Percentiles rank a stretch among this genome's conserved stretches.
phyloP scores from a whole-genome alignment of 2,329 filamentous ascomycete species.

The Thielaviopsis musarum region DNA sequence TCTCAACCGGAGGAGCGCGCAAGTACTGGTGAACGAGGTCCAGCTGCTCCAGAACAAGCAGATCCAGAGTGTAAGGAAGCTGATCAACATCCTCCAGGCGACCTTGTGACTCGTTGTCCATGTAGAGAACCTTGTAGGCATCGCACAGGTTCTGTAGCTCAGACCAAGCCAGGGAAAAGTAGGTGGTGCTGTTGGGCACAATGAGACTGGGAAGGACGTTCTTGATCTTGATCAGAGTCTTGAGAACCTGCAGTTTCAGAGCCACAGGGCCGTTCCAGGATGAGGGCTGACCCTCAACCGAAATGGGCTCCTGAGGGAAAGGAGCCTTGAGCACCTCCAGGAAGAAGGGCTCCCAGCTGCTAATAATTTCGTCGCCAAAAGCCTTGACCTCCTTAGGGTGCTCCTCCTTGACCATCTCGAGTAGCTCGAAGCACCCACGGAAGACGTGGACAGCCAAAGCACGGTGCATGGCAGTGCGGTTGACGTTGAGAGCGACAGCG shows the following conservation, averaged over 20 bases:
- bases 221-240: conserved; percentile 80
- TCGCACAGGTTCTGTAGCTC: conserved; percentile 60
- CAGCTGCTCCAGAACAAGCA: conserved; percentile 81
- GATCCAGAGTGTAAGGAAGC: conserved; percentile 88
- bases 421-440: conserved; percentile 77
- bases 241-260: conserved; percentile 85
- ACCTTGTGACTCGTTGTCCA: conserved; percentile 70
- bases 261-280: conserved; percentile 68
- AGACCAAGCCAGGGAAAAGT: conserved; percentile 81
- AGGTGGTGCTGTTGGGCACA: conserved; percentile 60
- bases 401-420: conserved; percentile 93
- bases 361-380: conserved; percentile 76
- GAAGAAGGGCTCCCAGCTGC: conserved; percentile 82
- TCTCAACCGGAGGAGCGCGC: conserved; percentile 71
- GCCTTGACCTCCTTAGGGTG: conserved; percentile 71
- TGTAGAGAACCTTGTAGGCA: conserved; percentile 68
- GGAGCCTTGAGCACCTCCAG: conserved; percentile 57
- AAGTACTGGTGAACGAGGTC: conserved; percentile 90
- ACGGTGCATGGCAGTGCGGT: conserved; percentile 57
- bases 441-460: conserved; percentile 83
- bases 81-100: conserved; percentile 78
- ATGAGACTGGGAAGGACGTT: conserved; percentile 68
- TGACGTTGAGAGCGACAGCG: conserved; percentile 60
- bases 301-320: conserved; percentile 46
- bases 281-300: conserved; percentile 36